These are phyloP conservation scores for Erodium trifolium DNA, from an alignment of 441 rosid genomes.

Conservation along the genomic window DNA sequence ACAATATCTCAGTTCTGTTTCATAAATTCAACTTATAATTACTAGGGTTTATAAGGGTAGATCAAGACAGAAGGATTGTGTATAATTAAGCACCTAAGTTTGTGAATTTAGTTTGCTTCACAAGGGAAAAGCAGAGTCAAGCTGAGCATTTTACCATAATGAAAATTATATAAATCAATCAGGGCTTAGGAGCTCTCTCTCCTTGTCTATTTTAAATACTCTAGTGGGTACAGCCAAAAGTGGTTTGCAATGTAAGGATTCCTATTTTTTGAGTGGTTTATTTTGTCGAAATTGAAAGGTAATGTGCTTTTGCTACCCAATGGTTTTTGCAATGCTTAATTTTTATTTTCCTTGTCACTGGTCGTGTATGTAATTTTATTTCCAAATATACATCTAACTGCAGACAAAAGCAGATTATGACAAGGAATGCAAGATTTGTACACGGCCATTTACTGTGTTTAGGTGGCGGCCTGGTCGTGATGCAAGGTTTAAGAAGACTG, in stretches of 20 bases:
- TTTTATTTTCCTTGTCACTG: background rate
- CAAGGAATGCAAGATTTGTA: conserved; percentile 94
- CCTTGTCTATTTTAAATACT: too few relatives aligned
- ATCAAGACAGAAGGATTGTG: background rate
- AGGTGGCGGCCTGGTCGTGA: conserved; percentile 96
- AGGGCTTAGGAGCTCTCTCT: background rate
- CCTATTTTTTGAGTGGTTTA: background rate
- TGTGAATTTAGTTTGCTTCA: background rate
- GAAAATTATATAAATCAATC: background rate
- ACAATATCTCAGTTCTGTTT: background rate
- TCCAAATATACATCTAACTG: conserved; percentile 11
- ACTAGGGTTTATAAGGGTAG: background rate
- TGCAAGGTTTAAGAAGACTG: conserved; percentile 82
- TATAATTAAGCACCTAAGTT: background rate
- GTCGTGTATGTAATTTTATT: background rate
- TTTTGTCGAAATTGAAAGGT: background rate
- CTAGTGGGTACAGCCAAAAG: background rate
- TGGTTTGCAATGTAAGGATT: background rate
- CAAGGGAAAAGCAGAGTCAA: too few relatives aligned
- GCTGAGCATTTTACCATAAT: too few relatives aligned
- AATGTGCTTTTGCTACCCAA: background rate
- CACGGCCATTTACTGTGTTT: conserved; percentile 88
- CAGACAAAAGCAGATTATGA: conserved; percentile 81
- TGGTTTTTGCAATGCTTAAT: background rate
- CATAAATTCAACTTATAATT: background rate